Evolutionary conservation across 352 stramenopile genomes (phyloP), one percentile per base, ranked within the genome.

Genomic region (Saprolegnia parasitica): DNA sequence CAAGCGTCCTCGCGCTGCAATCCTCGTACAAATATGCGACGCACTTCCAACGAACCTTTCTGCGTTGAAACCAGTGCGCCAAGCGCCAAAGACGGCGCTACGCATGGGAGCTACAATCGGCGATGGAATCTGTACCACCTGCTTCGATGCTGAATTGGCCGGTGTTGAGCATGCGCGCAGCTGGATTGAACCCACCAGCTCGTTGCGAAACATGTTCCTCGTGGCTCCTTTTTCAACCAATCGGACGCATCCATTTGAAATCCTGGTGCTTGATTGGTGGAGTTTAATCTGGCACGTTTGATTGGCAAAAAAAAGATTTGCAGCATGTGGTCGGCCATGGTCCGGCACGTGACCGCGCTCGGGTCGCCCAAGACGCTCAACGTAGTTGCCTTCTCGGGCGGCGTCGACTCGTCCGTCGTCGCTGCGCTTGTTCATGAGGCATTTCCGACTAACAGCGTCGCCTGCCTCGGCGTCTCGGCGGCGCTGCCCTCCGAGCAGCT

Each of bases 381-480:
- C 61, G 76, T 98, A 15, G 77, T 97, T 20, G 91, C 91, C n/a
- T 98, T 90, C 72, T 98, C 91, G 0, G 96, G 96, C 40, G 96
- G 96, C 20, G 91, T 99, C 6, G 96, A 99, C 80, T 98, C 95
- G 39, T 97, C 90, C 21, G 74, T 99, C 8, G 88, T 95, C 3
- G 92, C 95, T 4, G 91, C 91, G 16, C 72, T 98, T 45, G 88
- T 98, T n/a, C 78, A 92, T 57, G 80, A 77, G 32, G 82, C 84
- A 21, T 98, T 98, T 71, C 78, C 80, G 0, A 32, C 66, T 20
- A 84, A 86, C 21, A 87, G 89, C 13, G 79, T 88, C 23, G 96
- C 96, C 45, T 97, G 96, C 37, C 81, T 99, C 20, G 96, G 96
- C 4, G 79, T 97, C 39, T 99, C 96, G 35, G 78, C 91, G 5